Percentiles rank a stretch among this genome's conserved stretches.
phyloP scores from a whole-genome alignment of 2,329 filamentous ascomycete species.

The Trichoderma breve region DNA sequence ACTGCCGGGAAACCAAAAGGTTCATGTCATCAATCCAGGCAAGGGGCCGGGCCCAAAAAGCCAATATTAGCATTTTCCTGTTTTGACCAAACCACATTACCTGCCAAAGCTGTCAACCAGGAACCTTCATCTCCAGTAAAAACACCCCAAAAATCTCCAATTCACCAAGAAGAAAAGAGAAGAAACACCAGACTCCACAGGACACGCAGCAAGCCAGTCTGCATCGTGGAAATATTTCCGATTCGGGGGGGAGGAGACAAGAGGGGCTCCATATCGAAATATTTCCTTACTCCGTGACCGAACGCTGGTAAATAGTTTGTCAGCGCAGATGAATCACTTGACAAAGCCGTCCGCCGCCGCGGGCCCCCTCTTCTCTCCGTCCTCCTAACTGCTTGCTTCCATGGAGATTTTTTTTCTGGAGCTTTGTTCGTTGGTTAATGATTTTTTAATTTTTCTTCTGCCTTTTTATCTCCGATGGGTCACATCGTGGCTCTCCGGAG shows the following conservation, averaged over 20 bases:
- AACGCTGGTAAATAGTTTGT: background rate
- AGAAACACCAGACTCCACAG: background rate
- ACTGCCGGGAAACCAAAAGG: background rate
- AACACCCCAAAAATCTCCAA: background rate
- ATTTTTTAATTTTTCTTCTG: background rate
- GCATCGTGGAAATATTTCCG: constrained; percentile 3
- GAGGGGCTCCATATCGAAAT: background rate
- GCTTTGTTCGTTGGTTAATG: background rate
- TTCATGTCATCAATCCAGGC: background rate
- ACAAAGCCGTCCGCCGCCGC: background rate
- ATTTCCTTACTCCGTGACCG: constrained; percentile 3
- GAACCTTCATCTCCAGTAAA: background rate
- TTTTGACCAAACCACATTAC: background rate
- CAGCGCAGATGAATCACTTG: background rate
- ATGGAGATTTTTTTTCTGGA: background rate
- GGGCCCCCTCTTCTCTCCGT: background rate
- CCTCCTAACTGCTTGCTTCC: background rate
- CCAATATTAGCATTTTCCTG: background rate
- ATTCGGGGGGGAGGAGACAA: background rate
- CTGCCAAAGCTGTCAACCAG: background rate
- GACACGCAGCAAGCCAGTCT: background rate
- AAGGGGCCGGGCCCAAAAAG: background rate
- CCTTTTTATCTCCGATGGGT: constrained; percentile 7
- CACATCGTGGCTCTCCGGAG: background rate
- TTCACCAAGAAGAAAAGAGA: background rate